Conservation (phyloP, 192 early-diverging fungal genomes). For the Coemansia sp. region DNA sequence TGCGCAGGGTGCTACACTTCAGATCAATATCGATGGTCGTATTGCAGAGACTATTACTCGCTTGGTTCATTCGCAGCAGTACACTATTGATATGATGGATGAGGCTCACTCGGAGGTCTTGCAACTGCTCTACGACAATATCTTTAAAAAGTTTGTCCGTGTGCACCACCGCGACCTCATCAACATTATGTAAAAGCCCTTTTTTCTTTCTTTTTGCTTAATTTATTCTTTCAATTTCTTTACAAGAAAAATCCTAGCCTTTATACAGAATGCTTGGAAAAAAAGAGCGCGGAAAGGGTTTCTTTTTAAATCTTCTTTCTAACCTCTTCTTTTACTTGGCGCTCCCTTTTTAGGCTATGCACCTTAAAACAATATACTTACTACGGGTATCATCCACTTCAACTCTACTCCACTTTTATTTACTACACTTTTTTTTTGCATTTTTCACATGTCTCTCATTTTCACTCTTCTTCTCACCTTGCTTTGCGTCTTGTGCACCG, state of each 20-base stretch:
- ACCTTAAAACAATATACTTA: too few relatives aligned
- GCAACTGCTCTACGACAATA: conserved; percentile 57
- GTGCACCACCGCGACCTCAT: conserved; percentile 52
- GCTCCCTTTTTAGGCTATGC: too few relatives aligned
- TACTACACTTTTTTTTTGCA: too few relatives aligned
- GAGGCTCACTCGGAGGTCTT: conserved; percentile 55
- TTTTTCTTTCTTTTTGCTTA: background rate
- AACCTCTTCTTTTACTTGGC: background rate
- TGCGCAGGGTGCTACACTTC: conserved; percentile 50
- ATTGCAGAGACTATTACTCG: conserved; percentile 50
- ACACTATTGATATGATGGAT: conserved; percentile 58
- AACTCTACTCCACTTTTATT: too few relatives aligned
- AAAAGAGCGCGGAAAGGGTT: background rate
- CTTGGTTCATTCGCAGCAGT: conserved; percentile 48
- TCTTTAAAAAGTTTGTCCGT: conserved; percentile 56
- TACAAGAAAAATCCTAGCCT: background rate
- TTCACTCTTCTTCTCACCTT: background rate
- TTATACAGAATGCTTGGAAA: background rate
- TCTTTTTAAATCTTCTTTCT: background rate
- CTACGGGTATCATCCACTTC: too few relatives aligned
- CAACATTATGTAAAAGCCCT: conserved; percentile 31
- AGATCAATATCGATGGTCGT: conserved; percentile 51
- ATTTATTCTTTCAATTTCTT: background rate
- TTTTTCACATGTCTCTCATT: too few relatives aligned
- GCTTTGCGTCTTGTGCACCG: background rate